Conservation (phyloP, 225 moss, liverwort and hornwort genomes). For the Straminergon stramineum region DNA sequence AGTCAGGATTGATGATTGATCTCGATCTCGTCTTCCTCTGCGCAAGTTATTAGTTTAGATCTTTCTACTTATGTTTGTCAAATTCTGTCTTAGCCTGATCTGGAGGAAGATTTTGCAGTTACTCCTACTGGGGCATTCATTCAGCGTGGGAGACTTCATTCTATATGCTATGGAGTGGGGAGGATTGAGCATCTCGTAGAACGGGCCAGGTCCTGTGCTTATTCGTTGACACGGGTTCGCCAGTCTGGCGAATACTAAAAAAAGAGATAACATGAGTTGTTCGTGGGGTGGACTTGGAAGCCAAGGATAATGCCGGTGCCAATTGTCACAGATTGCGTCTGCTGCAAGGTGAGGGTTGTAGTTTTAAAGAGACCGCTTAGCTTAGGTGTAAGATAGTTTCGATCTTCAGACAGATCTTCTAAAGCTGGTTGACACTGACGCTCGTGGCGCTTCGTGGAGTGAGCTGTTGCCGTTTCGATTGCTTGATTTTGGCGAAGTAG, state of each 20-base stretch:
- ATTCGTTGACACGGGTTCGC: neutral
- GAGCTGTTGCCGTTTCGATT: neutral
- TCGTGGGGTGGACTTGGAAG: neutral
- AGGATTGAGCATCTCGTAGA: neutral
- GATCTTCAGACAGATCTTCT: neutral
- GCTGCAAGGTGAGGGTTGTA: neutral
- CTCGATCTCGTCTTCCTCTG: neutral
- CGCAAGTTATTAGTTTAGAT: neutral
- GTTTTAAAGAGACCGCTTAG: neutral
- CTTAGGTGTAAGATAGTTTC: neutral
- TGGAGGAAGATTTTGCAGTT: neutral
- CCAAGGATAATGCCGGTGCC: neutral
- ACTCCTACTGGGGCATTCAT: too few relatives aligned
- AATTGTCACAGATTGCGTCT: neutral
- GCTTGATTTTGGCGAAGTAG: neutral
- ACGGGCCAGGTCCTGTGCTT: neutral
- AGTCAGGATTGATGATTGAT: neutral
- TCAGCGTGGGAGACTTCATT: neutral
- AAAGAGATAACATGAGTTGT: neutral
- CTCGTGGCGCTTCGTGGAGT: neutral
- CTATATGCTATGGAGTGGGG: neutral
- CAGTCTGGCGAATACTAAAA: neutral
- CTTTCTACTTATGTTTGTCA: neutral
- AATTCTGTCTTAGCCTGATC: neutral
- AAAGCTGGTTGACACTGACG: neutral